phyloP scores from a whole-genome alignment of 2,329 filamentous ascomycete genomes.

The Stagonosporopsis cucurbitacearum region DNA sequence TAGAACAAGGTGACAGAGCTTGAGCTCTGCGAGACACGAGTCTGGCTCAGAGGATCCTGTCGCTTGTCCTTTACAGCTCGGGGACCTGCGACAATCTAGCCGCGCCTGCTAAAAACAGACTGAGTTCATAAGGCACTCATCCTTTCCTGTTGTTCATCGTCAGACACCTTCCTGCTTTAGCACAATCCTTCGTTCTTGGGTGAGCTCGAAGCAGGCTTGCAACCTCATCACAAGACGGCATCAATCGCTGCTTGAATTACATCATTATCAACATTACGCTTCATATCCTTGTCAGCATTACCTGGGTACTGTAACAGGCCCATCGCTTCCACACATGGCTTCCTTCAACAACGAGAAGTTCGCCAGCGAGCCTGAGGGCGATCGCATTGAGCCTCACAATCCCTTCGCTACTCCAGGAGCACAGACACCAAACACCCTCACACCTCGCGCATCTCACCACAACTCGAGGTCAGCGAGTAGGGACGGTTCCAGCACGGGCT shows the following conservation, averaged over 20 bases:
- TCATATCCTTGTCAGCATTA: not conserved
- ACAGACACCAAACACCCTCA: slow-evolving; percentile 20
- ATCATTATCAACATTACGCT: not conserved
- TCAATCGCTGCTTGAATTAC: not conserved
- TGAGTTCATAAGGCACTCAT: slow-evolving; percentile 15
- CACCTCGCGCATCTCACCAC: slow-evolving; percentile 15
- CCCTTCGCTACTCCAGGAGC: slow-evolving; percentile 25
- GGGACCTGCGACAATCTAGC: slow-evolving; percentile 16
- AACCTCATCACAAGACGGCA: not conserved
- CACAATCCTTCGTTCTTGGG: slow-evolving; percentile 12
- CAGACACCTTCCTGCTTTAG: slow-evolving; percentile 4
- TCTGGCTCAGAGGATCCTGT: slow-evolving; percentile 14
- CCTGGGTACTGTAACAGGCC: slow-evolving; percentile 4
- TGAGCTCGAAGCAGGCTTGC: slow-evolving; percentile 6
- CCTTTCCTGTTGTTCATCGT: slow-evolving; percentile 4
- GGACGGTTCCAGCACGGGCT: slow-evolving; percentile 18
- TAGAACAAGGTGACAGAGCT: slow-evolving; percentile 17
- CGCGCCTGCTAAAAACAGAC: slow-evolving; percentile 18
- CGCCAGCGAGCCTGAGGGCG: slow-evolving; percentile 14
- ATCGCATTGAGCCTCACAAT: slow-evolving; percentile 20
- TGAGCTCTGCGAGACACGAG: slow-evolving; percentile 4
- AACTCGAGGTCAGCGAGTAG: slow-evolving; percentile 18
- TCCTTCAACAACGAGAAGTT: slow-evolving; percentile 17
- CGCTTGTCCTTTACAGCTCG: slow-evolving; percentile 13
- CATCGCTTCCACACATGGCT: slow-evolving; percentile 8